phyloP scores from a whole-genome alignment of 2,329 filamentous ascomycete genomes.

The Paecilomyces formosus region DNA sequence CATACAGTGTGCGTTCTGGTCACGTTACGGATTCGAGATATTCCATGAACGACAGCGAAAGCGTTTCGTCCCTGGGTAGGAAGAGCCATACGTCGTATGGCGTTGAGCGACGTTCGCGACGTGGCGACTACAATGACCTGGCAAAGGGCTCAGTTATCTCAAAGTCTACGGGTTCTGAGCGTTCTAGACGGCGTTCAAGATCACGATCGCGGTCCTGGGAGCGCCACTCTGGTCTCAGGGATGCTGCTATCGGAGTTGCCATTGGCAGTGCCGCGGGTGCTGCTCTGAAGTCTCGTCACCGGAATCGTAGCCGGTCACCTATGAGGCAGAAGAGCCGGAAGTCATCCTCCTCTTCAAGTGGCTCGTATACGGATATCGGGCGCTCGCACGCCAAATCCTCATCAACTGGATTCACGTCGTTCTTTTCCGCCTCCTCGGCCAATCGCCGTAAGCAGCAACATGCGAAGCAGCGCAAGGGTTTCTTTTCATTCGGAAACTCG shows the following conservation, averaged over 20 bases:
- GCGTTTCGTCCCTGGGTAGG: slow-evolving; percentile 18
- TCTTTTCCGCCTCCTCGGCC: slow-evolving; percentile 49
- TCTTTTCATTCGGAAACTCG: slow-evolving; percentile 54
- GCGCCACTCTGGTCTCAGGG: slow-evolving; percentile 20
- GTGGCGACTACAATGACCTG: slow-evolving; percentile 16
- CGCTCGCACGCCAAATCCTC: background rate
- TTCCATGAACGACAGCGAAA: slow-evolving; percentile 20
- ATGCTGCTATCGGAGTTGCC: slow-evolving; percentile 31
- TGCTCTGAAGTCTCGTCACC: background rate
- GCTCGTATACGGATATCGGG: slow-evolving; percentile 57
- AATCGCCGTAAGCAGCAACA: slow-evolving; percentile 46
- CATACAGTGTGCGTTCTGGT: slow-evolving; percentile 52
- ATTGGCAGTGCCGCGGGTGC: slow-evolving; percentile 21
- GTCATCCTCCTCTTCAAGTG: slow-evolving; percentile 48
- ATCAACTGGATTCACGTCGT: background rate
- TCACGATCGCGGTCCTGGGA: slow-evolving; percentile 37
- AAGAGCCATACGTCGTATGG: slow-evolving; percentile 40
- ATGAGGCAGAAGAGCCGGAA: slow-evolving; percentile 22
- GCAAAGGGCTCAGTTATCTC: slow-evolving; percentile 8
- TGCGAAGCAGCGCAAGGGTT: slow-evolving; percentile 39
- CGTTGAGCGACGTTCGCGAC: slow-evolving; percentile 23
- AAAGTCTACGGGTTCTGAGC: slow-evolving; percentile 6
- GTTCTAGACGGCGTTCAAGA: slow-evolving; percentile 24
- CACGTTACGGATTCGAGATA: slow-evolving; percentile 24
- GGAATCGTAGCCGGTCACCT: slow-evolving; percentile 17